phyloP scores from a whole-genome alignment of 352 stramenopile species.

The Thalassiosira mediterranea region DNA sequence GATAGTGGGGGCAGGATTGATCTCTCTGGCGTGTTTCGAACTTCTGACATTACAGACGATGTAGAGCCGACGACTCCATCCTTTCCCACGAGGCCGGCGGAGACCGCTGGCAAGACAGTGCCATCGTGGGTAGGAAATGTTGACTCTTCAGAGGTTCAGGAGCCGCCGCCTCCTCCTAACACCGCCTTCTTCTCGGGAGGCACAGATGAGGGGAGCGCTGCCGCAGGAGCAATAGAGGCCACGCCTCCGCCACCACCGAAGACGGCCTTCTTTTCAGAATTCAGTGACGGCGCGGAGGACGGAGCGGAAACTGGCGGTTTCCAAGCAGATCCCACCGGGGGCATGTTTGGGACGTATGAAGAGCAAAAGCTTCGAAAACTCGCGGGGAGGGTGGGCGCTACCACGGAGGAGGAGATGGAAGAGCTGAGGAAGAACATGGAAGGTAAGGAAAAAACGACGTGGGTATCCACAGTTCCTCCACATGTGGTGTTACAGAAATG shows the following conservation, averaged over 20 bases:
- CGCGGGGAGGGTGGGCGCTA: slow-evolving; percentile 52
- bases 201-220: background rate
- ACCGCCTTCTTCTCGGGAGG: slow-evolving; percentile 30
- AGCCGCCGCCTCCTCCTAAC: slow-evolving; percentile 15
- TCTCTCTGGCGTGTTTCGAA: slow-evolving; percentile 59
- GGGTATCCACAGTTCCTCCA: too few relatives aligned
- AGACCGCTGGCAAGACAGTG: slow-evolving; percentile 9
- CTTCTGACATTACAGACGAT: slow-evolving; percentile 14
- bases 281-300: slow-evolving; percentile 17
- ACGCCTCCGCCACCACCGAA: slow-evolving; percentile 35
- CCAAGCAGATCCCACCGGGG: slow-evolving; percentile 17
- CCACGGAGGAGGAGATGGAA: slow-evolving; percentile 63
- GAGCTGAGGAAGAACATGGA: slow-evolving; percentile 62
- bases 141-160: background rate
- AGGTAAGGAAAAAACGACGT: slow-evolving; percentile 22
- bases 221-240: slow-evolving; percentile 7
- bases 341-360: slow-evolving; percentile 68
- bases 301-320: slow-evolving; percentile 11
- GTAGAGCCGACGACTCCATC: slow-evolving; percentile 7
- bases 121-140: slow-evolving; percentile 26
- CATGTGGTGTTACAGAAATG: too few relatives aligned
- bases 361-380: slow-evolving; percentile 70
- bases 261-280: slow-evolving; percentile 63
- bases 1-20: slow-evolving; percentile 48
- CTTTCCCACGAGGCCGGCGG: background rate